A percentile compares a stretch with the other conserved stretches of the same genome.
These are phyloP conservation scores for Physcomitrellopsis africana DNA, from an alignment of 225 moss, liverwort and hornwort genomes.

Conservation along the genomic window DNA sequence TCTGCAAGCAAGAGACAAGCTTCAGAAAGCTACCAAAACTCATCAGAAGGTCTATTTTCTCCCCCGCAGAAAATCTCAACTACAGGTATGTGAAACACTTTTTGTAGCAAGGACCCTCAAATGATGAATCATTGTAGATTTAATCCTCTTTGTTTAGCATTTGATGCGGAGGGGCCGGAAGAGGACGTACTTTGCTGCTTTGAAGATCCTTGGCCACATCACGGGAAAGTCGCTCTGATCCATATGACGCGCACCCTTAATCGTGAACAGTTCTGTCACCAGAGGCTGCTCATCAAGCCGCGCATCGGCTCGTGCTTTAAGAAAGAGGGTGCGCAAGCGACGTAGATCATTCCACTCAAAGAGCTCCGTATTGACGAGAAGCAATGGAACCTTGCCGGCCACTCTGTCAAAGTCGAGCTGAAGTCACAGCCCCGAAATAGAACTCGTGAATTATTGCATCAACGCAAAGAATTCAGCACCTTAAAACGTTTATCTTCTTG, in stretches of 20 bases:
- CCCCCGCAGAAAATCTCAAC: too few relatives aligned
- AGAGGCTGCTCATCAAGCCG: constrained; percentile 28
- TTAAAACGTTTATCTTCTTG: neutral
- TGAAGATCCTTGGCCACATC: constrained; percentile 45
- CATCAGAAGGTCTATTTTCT: too few relatives aligned
- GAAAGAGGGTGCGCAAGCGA: constrained; percentile 34
- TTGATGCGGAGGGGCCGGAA: neutral
- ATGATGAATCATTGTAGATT: too few relatives aligned
- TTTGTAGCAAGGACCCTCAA: too few relatives aligned
- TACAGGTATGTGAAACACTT: too few relatives aligned
- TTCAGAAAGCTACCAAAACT: neutral
- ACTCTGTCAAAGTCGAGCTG: constrained; percentile 47
- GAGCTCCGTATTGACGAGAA: constrained; percentile 41
- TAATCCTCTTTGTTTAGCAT: too few relatives aligned
- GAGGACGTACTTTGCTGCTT: constrained; percentile 41
- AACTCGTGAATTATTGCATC: neutral
- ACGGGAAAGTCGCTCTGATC: constrained; percentile 52
- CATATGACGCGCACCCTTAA: constrained; percentile 48
- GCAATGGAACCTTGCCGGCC: constrained; percentile 45
- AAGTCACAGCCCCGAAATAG: neutral
- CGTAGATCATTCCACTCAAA: constrained; percentile 50
- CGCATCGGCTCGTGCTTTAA: constrained; percentile 35
- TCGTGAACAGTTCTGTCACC: constrained; percentile 46
- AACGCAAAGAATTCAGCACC: neutral
- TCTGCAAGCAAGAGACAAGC: constrained; percentile 24